Evolutionary conservation across 73 alveolate species (phyloP).

Genomic region (Stentor coeruleus): DNA sequence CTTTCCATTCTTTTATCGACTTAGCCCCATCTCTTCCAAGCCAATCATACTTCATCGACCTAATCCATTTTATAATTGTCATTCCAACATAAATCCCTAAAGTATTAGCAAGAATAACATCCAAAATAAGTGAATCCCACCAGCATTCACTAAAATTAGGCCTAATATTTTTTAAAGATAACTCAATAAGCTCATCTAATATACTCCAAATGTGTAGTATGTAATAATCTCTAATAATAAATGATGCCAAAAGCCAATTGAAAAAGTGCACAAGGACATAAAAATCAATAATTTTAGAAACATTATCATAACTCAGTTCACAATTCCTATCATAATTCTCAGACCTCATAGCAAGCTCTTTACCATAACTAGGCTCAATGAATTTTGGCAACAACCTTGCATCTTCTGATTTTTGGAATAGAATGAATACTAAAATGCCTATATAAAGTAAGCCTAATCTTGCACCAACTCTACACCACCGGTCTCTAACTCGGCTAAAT

Average conservation of each 20-base stretch:
- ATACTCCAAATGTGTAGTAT: constrained; percentile 75
- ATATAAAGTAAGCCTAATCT: constrained; percentile 35
- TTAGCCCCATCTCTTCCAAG: constrained; percentile 64
- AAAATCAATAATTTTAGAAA: constrained; percentile 60
- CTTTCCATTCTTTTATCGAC: constrained; percentile 61
- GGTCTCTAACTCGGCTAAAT: constrained; percentile 33
- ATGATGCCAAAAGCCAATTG: constrained; percentile 78
- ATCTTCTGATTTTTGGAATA: constrained; percentile 46
- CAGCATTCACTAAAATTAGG: constrained; percentile 73
- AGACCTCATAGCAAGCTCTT: constrained; percentile 49
- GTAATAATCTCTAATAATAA: constrained; percentile 68
- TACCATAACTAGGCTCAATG: constrained; percentile 48
- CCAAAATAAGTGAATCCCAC: constrained; percentile 65
- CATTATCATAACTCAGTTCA: constrained; percentile 51
- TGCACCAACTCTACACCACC: constrained; percentile 49
- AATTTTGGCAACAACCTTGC: constrained; percentile 51
- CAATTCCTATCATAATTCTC: constrained; percentile 74
- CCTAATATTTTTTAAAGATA: constrained; percentile 49
- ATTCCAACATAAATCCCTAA: constrained; percentile 58
- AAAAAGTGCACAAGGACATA: constrained; percentile 67
- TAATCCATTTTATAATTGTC: constrained; percentile 31
- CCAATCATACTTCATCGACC: constrained; percentile 72
- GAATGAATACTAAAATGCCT: constrained; percentile 46
- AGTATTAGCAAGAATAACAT: constrained; percentile 51
- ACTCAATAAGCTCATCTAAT: constrained; percentile 69